phyloP scores from a whole-genome alignment of 371 early-diverging fungal species.

The Mortierella sp. region DNA sequence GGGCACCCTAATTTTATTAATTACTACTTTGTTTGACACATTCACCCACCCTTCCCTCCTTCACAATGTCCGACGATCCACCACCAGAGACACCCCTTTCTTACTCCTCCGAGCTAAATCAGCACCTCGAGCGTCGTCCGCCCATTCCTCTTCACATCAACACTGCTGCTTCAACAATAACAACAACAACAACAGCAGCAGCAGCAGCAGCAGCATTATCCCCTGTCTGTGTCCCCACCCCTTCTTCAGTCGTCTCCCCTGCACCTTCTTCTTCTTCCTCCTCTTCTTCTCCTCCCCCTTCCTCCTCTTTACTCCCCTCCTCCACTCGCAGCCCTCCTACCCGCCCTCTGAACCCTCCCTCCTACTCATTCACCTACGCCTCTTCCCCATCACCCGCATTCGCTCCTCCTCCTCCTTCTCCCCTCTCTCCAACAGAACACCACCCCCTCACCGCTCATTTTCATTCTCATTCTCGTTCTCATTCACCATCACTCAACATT shows the following conservation, averaged over 20 bases:
- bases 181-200: too few species aligned
- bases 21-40: neutral
- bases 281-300: constrained; percentile 17
- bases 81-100: neutral
- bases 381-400: neutral
- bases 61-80: neutral
- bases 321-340: neutral
- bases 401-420: neutral
- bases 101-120: neutral
- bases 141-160: too few species aligned
- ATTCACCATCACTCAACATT: neutral
- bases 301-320: neutral
- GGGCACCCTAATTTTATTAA: neutral
- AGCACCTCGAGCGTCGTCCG: too few species aligned
- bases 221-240: too few species aligned
- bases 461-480: neutral
- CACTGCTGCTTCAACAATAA: too few species aligned
- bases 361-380: neutral
- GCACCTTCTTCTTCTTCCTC: constrained; percentile 16
- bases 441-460: neutral
- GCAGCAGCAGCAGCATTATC: too few species aligned
- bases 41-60: too few species aligned
- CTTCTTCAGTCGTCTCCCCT: neutral
- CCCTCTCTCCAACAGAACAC: neutral
- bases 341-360: neutral